Evolutionary conservation across 73 alveolate species (phyloP).

Genomic region (Uronychia setigera): DNA sequence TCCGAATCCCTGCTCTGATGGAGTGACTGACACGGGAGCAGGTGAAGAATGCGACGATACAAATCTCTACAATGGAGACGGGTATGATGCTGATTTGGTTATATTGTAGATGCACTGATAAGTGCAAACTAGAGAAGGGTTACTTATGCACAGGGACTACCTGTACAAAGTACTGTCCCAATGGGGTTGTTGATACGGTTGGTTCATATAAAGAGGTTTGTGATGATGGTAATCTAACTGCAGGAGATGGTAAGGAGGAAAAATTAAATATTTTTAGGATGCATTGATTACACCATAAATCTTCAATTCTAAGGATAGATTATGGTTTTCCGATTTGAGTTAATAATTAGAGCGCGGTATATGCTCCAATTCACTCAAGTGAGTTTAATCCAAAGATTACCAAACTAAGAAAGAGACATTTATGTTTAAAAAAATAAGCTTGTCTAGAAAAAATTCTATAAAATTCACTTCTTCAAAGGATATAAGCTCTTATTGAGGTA

Average conservation of each 20-base stretch:
- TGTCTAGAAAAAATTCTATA: too few species aligned
- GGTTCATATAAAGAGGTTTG: conserved; percentile 4
- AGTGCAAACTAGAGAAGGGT: conserved; percentile 12
- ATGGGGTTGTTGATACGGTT: conserved; percentile 26
- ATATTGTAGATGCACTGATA: conserved; percentile 3
- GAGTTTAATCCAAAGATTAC: too few species aligned
- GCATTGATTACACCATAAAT: too few species aligned
- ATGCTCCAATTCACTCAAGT: too few species aligned
- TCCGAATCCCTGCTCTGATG: conserved; percentile 1
- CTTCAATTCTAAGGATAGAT: too few species aligned
- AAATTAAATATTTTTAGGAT: background rate
- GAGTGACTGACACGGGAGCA: background rate
- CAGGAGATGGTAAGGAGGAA: conserved; percentile 10
- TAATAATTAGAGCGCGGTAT: too few species aligned
- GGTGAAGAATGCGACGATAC: conserved; percentile 27
- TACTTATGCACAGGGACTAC: conserved; percentile 35
- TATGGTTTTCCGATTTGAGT: too few species aligned
- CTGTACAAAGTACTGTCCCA: conserved; percentile 39
- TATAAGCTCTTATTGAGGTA: too few species aligned
- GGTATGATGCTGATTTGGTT: background rate
- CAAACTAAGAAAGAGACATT: too few species aligned
- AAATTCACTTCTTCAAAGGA: too few species aligned
- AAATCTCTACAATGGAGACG: conserved; percentile 12
- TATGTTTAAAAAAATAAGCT: too few species aligned
- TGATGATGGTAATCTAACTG: background rate